These are phyloP conservation scores for Arthroderma sp. DNA, from an alignment of 2,329 filamentous ascomycete species.

Conservation along the genomic window DNA sequence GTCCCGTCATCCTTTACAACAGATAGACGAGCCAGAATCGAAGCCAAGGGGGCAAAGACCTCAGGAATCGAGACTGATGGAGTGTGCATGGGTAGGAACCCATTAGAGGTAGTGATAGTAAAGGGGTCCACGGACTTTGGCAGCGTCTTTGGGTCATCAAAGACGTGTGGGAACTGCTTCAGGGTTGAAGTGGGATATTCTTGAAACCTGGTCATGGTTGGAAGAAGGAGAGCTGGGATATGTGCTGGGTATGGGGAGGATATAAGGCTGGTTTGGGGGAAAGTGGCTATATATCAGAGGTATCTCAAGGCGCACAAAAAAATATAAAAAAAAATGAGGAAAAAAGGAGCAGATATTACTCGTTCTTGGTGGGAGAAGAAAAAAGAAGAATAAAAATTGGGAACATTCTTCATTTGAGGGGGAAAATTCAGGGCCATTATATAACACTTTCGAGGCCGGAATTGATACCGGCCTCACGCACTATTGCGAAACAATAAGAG, in stretches of 20 bases:
- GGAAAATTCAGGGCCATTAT: conserved; percentile 21
- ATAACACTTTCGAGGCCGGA: conserved; percentile 30
- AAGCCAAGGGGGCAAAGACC: conserved; percentile 60
- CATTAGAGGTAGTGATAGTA: conserved; percentile 34
- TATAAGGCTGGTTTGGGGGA: not conserved
- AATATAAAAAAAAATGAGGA: conserved; percentile 9
- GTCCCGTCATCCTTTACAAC: conserved; percentile 60
- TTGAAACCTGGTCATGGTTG: conserved; percentile 25
- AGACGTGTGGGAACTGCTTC: conserved; percentile 31
- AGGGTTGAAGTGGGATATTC: conserved; percentile 23
- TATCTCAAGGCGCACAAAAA: conserved; percentile 10
- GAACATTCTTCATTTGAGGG: not conserved
- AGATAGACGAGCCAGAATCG: conserved; percentile 62
- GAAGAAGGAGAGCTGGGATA: not conserved
- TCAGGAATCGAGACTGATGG: conserved; percentile 45
- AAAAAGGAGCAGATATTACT: conserved; percentile 11
- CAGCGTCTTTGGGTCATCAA: conserved; percentile 29
- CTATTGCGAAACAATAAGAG: conserved; percentile 23
- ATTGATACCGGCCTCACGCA: conserved; percentile 33
- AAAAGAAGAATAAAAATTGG: conserved; percentile 18
- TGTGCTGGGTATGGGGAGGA: not conserved
- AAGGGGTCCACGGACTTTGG: conserved; percentile 33
- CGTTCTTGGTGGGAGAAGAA: conserved; percentile 7
- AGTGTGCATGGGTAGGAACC: conserved; percentile 31
- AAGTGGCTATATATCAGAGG: not conserved